Base-by-base conservation (phyloP, 139 green algal species). In the Micractinium sp. region DNA sequence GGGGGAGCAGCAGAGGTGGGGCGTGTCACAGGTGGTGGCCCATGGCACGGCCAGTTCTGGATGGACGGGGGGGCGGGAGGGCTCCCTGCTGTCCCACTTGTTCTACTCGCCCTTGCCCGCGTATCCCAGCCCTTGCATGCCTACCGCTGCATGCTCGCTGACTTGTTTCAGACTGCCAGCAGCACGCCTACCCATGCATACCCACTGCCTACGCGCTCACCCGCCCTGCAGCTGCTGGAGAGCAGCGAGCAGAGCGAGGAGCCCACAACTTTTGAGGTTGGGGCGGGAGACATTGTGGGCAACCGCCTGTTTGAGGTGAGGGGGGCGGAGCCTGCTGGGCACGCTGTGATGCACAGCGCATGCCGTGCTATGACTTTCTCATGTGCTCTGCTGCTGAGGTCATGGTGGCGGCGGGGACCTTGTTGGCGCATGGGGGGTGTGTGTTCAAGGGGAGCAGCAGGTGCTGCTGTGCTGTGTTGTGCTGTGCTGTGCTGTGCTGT, bases 241-340 rank as follows among this genome's bases (percentile, higher is more conserved):
- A 93, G 89, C 38, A 89, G 41, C 25, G 81, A 92, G 19, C 87
- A 92, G 7, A 80, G 83, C 0, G 91, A 91, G 13, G 94, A 97
- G 79, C 93, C 96, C 0, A 86, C 98, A 14, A 93, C 89, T 0
- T 98, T 98, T 92, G 95, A 98, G 87, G 93, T 98, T 25, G 96
- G 96, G 0, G 95, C 95, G 0, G 95, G 95, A 18, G 95, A 98
- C 33, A 93, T 98, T 29, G 93, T 97, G 53, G 95, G 94, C 35
- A 98, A 98, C 89, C 93, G 93, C 18, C 83, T 98, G 20, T 98
- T 98, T 80, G 83, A 87, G 83, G 83, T 87, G 81, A 36, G 35
- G 14, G 0, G 14, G 0, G 14, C n/a, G 29, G 18, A 31, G 14
- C n/a, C 56, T 79, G 73, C n/a, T 13, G 38, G 1, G 9, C 3